These are phyloP conservation scores for Dendrobium officinale DNA, from an alignment of 106 monocot genomes.

Conservation along the genomic window DNA sequence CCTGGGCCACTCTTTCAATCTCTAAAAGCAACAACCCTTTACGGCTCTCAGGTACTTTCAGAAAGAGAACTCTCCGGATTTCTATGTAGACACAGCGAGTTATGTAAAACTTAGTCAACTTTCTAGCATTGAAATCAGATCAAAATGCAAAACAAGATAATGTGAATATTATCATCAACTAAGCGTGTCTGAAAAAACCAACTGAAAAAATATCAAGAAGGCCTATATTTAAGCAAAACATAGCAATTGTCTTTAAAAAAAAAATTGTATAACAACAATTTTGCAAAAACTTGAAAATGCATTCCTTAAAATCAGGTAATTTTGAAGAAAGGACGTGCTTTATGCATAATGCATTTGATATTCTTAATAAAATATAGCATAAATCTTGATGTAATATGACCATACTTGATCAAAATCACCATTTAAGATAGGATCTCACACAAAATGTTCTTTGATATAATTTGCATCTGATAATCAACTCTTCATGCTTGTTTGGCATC, in stretches of 20 bases:
- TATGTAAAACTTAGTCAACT: not conserved
- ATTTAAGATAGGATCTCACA: not conserved
- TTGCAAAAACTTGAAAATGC: not conserved
- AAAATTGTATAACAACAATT: not conserved
- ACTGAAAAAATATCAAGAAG: not conserved
- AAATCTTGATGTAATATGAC: not conserved
- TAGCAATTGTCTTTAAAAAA: not conserved
- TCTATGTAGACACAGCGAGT: conserved; percentile 33
- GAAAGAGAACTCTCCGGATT: conserved; percentile 65
- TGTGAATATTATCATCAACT: not conserved
- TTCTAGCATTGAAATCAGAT: not conserved
- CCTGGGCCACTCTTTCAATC: conserved; percentile 93
- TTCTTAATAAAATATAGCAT: not conserved
- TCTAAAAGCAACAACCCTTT: conserved; percentile 69
- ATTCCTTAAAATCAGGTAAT: not conserved
- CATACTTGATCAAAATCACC: not conserved
- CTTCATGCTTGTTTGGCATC: too few species aligned
- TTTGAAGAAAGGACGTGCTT: not conserved
- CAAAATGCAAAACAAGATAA: not conserved
- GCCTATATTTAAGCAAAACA: not conserved
- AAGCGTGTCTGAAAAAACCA: not conserved
- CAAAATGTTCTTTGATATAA: too few species aligned
- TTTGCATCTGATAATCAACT: too few species aligned
- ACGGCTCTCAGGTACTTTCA: conserved; percentile 82
- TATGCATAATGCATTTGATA: not conserved